phyloP scores from a whole-genome alignment of 1,284 basidiomycete species.

The Puccinia triticina region DNA sequence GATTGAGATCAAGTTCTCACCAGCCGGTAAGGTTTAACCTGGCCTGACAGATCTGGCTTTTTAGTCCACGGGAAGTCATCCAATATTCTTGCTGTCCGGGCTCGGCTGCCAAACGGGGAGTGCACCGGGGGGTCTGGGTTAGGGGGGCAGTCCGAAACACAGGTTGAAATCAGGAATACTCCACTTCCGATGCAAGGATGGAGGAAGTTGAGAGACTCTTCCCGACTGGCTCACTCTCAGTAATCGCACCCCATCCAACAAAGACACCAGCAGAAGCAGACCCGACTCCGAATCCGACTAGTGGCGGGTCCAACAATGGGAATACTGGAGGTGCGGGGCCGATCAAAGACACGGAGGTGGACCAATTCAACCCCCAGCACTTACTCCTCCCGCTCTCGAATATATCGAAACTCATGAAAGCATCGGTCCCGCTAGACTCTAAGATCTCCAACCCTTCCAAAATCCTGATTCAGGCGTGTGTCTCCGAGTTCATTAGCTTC shows the following conservation, averaged over 20 bases:
- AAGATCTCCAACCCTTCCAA: slow-evolving; percentile 48
- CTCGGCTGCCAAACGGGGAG: too few relatives aligned
- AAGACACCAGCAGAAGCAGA: background rate
- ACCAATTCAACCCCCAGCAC: slow-evolving; percentile 88
- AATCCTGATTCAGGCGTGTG: slow-evolving; percentile 34
- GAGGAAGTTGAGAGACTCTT: background rate
- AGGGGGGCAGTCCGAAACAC: too few relatives aligned
- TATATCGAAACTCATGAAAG: slow-evolving; percentile 29
- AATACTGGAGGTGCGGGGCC: background rate
- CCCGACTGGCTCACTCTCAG: slow-evolving; percentile 6
- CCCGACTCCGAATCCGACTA: too few relatives aligned
- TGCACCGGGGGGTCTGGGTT: too few relatives aligned
- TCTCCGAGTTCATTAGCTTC: slow-evolving; percentile 47
- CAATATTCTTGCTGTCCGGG: too few relatives aligned
- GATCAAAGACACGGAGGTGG: slow-evolving; percentile 83
- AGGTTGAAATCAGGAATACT: too few relatives aligned
- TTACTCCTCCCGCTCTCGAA: slow-evolving; percentile 70
- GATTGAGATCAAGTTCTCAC: too few relatives aligned
- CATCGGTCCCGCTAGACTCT: slow-evolving; percentile 27
- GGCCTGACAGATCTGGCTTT: too few relatives aligned
- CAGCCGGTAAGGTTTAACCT: too few relatives aligned
- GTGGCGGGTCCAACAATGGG: too few relatives aligned
- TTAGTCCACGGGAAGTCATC: too few relatives aligned
- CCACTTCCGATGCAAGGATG: background rate
- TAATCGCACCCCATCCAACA: slow-evolving; percentile 29